Conservation (phyloP, 2,329 filamentous ascomycete genomes). For the Paramyrothecium roridum region DNA sequence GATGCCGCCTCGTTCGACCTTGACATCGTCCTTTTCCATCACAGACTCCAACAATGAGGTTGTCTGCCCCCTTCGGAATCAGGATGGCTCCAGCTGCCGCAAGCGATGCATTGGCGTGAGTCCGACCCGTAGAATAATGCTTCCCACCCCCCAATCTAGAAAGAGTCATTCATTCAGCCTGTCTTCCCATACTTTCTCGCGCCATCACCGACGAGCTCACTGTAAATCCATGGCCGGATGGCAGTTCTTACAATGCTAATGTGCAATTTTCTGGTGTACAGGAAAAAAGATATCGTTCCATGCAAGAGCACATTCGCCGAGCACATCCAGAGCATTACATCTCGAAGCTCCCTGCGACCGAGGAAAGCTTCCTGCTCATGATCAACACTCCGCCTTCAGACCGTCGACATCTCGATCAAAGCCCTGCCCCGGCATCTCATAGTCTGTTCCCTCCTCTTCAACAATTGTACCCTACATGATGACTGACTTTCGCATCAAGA, state of each 20-base stretch:
- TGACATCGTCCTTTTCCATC: conserved; percentile 89
- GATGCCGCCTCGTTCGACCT: conserved; percentile 86
- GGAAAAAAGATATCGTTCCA: conserved; percentile 96
- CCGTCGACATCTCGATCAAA: conserved; percentile 47
- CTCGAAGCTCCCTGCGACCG: conserved; percentile 93
- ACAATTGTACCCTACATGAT: conserved; percentile 8
- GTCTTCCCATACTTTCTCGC: neutral
- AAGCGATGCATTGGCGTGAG: conserved; percentile 98
- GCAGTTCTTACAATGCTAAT: conserved; percentile 10
- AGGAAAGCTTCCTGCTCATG: conserved; percentile 97
- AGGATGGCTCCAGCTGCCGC: conserved; percentile 93
- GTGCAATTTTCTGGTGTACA: conserved; percentile 37
- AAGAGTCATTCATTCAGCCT: no score
- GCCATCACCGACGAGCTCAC: conserved; percentile 12
- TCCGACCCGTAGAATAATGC: conserved; percentile 27
- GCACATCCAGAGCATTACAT: conserved; percentile 98
- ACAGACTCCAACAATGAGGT: conserved; percentile 94
- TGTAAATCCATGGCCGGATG: neutral
- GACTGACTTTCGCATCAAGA: conserved; percentile 17
- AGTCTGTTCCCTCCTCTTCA: conserved; percentile 21
- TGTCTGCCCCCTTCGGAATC: conserved; percentile 91
- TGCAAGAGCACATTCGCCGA: conserved; percentile 98
- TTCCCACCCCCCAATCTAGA: conserved; percentile 6
- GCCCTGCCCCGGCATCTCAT: conserved; percentile 26
- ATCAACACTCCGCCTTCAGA: conserved; percentile 84